Evolutionary conservation across 2,329 filamentous ascomycete genomes (phyloP).

Genomic region (Capronia americana): DNA sequence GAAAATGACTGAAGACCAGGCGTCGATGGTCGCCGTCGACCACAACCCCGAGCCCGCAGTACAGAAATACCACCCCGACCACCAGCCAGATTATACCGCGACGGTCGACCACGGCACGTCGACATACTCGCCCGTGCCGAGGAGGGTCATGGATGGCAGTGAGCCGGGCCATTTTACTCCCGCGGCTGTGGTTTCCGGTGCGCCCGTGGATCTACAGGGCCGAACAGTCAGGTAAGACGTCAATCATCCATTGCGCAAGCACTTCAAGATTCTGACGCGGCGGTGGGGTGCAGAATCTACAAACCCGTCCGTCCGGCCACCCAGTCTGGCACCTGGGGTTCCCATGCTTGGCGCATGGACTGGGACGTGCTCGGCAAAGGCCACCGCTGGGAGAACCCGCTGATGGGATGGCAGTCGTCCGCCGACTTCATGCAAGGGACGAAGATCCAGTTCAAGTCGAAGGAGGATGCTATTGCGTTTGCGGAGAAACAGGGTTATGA

Average conservation of each 20-base stretch:
- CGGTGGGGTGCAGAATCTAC: conserved; percentile 74
- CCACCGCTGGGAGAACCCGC: conserved; percentile 95
- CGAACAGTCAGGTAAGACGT: conserved; percentile 82
- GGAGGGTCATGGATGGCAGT: conserved; percentile 86
- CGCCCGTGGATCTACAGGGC: conserved; percentile 90
- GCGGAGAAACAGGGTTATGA: conserved; percentile 99
- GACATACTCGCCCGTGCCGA: conserved; percentile 88
- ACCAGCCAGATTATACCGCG: conserved; percentile 81
- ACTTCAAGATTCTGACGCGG: background rate
- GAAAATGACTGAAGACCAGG: conserved; percentile 50
- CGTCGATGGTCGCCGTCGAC: conserved; percentile 52
- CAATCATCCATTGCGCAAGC: background rate
- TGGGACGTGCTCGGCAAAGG: conserved; percentile 94
- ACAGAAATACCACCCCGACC: conserved; percentile 60
- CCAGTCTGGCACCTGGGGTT: conserved; percentile 88
- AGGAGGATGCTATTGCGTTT: conserved; percentile 93
- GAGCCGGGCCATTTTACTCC: conserved; percentile 77
- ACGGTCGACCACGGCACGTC: conserved; percentile 88
- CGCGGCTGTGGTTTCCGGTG: conserved; percentile 87
- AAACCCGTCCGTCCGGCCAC: conserved; percentile 91
- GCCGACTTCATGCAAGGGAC: conserved; percentile 95
- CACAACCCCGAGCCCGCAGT: conserved; percentile 54
- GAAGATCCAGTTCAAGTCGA: conserved; percentile 84
- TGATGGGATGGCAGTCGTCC: conserved; percentile 99
- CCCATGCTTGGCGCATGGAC: conserved; percentile 93